Evolutionary conservation across 768 basidiomycete species (phyloP).

Genomic region (Leccinum olivaceopallidum): DNA sequence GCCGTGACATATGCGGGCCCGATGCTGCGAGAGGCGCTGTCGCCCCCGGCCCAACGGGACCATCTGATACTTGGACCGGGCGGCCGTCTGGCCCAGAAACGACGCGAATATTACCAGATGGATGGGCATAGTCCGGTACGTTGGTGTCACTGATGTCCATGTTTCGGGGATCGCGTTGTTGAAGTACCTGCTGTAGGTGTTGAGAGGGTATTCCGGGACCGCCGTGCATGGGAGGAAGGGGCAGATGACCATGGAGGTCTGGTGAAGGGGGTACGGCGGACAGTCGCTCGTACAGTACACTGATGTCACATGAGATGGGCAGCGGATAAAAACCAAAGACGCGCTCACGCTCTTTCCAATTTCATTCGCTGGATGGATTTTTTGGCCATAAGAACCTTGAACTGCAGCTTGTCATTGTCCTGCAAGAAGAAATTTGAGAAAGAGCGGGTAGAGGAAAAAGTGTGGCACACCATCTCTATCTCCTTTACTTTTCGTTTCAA

Average conservation of each 20-base stretch:
- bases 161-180: slow-evolving; percentile 41
- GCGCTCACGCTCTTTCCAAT: slow-evolving; percentile 82
- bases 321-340: slow-evolving; percentile 20
- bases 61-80: slow-evolving; percentile 49
- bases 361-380: slow-evolving; percentile 85
- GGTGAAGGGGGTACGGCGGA: slow-evolving; percentile 60
- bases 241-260: slow-evolving; percentile 43
- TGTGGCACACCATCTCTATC: slow-evolving; percentile 68
- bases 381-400: slow-evolving; percentile 78
- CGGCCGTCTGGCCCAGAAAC: slow-evolving; percentile 50
- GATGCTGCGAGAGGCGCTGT: slow-evolving; percentile 40
- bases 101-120: slow-evolving; percentile 48
- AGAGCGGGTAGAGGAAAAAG: slow-evolving; percentile 1
- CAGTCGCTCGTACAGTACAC: slow-evolving; percentile 79
- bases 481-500: slow-evolving; percentile 87
- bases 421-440: slow-evolving; percentile 31
- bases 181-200: slow-evolving; percentile 26
- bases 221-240: slow-evolving; percentile 34
- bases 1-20: slow-evolving; percentile 43
- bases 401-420: slow-evolving; percentile 89
- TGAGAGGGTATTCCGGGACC: slow-evolving; percentile 40
- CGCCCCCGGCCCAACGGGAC: slow-evolving; percentile 43
- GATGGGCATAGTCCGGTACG: slow-evolving; percentile 49
- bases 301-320: slow-evolving; percentile 34
- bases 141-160: slow-evolving; percentile 49